Evolutionary conservation across 768 basidiomycete genomes (phyloP).

Genomic region (Pulveroboletus sp.): DNA sequence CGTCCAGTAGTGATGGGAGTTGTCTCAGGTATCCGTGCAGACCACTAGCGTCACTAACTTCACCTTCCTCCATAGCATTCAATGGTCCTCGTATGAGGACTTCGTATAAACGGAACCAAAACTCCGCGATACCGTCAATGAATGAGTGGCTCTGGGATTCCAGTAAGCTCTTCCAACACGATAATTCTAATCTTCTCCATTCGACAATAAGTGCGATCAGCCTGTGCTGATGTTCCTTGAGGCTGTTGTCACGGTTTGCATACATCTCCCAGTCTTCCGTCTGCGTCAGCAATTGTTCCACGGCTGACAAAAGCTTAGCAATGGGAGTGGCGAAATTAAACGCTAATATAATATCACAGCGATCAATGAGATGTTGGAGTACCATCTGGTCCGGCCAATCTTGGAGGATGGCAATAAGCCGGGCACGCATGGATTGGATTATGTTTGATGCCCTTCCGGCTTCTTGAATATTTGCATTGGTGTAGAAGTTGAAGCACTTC

Average conservation of each 20-base stretch:
- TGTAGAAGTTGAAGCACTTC: slow-evolving; percentile 68
- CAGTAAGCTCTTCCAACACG: slow-evolving; percentile 80
- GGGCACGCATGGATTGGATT: slow-evolving; percentile 45
- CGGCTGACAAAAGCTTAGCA: slow-evolving; percentile 72
- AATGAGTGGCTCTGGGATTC: slow-evolving; percentile 58
- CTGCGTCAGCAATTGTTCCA: slow-evolving; percentile 83
- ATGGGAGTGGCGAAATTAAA: slow-evolving; percentile 66
- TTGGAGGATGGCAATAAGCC: slow-evolving; percentile 52
- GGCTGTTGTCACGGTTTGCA: slow-evolving; percentile 84
- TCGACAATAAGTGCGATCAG: slow-evolving; percentile 72
- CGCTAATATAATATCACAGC: slow-evolving; percentile 60
- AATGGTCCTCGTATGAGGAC: slow-evolving; percentile 60
- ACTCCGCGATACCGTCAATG: slow-evolving; percentile 49
- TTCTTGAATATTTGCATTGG: slow-evolving; percentile 70
- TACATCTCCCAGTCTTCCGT: slow-evolving; percentile 97
- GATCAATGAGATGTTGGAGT: slow-evolving; percentile 72
- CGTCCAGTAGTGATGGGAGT: slow-evolving; percentile 73
- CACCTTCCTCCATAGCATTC: slow-evolving; percentile 41
- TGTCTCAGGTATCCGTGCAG: slow-evolving; percentile 53
- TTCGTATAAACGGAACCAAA: slow-evolving; percentile 93
- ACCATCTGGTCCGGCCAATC: slow-evolving; percentile 99
- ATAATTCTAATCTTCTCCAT: slow-evolving; percentile 87
- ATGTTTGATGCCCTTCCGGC: slow-evolving; percentile 54
- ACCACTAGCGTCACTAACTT: slow-evolving; percentile 26
- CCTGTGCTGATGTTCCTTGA: slow-evolving; percentile 60